Evolutionary conservation across 768 basidiomycete species (phyloP), one percentile per base, ranked within the genome.

Genomic region (Hypholoma sublateritium): DNA sequence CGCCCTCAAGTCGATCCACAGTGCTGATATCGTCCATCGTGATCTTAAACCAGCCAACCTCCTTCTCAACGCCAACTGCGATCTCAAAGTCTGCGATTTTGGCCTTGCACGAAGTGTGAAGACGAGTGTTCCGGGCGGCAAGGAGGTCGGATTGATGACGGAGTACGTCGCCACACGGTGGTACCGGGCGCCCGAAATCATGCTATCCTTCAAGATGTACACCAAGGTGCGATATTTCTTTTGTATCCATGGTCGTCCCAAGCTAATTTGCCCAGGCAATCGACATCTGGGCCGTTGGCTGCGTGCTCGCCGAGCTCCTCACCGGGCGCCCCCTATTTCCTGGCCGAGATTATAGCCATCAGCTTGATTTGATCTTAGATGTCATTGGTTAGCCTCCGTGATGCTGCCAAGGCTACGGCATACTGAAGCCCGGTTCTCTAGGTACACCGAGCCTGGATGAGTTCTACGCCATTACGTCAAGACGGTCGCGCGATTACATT

Each of bases 121-220:
- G 66, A 80, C 79, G 39, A 80, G 80, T 50, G 72, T 79, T 8
- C 67, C 78, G 4, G 77, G 77, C 28, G 82, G 81, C 17, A 86
- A 86, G 69, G 87, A 88, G 64, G 75, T 78, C 21, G 86, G 87
- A 2, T 67, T 87, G 57, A 87, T 88, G 87, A 88, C 87, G 21
- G 88, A 90, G 74, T 93, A 92, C 65, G 93, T 96, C 52, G 93
- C 93, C 2, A 95, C 94, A 51, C 76, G 93, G 53, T 95, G 92
- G 93, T 96, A 95, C 69, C 85, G 92, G 47, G 93, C 94, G 0
- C 93, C 93, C 0, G 94, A 96, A 71, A 93, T 95, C 68, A 96
- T 96, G 93, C 78, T 95, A 50, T 91, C 89, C 3, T 95, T 94
- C 83, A 92, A 93, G 75, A 89, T 89, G 85, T 88, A 89, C 68